Percentiles rank a stretch among this genome's conserved stretches.
Conservation (phyloP, 495 filamentous ascomycete genomes). For the Penicillium fimorum region DNA sequence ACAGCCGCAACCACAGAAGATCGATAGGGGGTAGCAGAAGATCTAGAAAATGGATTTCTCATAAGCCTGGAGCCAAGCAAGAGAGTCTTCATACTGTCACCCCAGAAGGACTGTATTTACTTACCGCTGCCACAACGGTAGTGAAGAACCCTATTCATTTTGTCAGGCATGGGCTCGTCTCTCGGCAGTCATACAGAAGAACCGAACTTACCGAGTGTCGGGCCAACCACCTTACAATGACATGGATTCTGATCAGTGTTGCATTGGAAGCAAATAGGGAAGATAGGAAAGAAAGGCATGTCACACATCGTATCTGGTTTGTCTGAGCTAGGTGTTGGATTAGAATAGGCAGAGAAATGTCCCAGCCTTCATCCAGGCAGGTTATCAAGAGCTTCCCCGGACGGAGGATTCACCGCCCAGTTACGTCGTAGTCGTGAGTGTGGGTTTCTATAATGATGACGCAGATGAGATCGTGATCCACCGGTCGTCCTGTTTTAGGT, state of each 20-base stretch:
- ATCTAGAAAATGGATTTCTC: conserved; percentile 32
- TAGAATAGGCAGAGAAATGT: not conserved
- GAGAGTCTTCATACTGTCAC: not conserved
- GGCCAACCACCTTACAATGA: conserved; percentile 61
- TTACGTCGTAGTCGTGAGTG: not conserved
- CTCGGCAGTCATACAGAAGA: not conserved
- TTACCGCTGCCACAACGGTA: conserved; percentile 52
- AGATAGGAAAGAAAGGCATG: conserved; percentile 40
- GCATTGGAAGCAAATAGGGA: conserved; percentile 56
- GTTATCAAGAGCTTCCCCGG: conserved; percentile 10
- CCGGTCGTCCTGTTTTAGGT: conserved; percentile 12
- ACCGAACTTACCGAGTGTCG: conserved; percentile 49
- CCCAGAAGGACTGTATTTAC: conserved; percentile 16
- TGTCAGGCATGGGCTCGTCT: conserved; percentile 2
- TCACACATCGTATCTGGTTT: conserved; percentile 34
- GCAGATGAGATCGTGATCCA: conserved; percentile 22
- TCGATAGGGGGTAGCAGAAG: conserved; percentile 56
- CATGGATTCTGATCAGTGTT: conserved; percentile 61
- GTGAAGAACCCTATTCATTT: conserved; percentile 38
- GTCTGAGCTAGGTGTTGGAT: not conserved
- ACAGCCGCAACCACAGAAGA: conserved; percentile 59
- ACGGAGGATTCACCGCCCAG: conserved; percentile 1
- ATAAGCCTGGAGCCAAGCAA: conserved; percentile 12
- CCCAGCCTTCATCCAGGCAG: not conserved
- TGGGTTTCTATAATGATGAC: conserved; percentile 27